Percentiles rank a stretch among this genome's conserved stretches.
Evolutionary conservation across 495 filamentous ascomycete genomes (phyloP).

Genomic region (Pyrenula aspistea): DNA sequence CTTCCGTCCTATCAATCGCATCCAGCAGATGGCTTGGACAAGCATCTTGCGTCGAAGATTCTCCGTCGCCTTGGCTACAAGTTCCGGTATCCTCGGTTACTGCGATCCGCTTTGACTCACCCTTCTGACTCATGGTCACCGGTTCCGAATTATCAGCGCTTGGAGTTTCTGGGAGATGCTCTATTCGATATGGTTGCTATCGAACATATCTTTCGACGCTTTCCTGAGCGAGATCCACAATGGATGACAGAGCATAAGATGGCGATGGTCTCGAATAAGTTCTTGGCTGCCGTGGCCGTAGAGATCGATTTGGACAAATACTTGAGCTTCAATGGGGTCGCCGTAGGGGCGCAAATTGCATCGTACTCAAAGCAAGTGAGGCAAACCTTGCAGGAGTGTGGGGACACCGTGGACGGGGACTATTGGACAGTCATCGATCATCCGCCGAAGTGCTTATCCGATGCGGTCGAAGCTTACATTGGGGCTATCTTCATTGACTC

Average conservation of each 20-base stretch:
- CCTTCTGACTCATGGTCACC: slow-evolving; percentile 69
- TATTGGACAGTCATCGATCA: slow-evolving; percentile 64
- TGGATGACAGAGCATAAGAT: slow-evolving; percentile 99
- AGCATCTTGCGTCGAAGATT: slow-evolving; percentile 55
- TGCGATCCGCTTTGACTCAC: slow-evolving; percentile 80
- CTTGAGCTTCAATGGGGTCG: slow-evolving; percentile 46
- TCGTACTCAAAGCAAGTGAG: slow-evolving; percentile 59
- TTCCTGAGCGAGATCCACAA: slow-evolving; percentile 75
- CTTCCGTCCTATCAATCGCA: slow-evolving; percentile 60
- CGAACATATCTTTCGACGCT: slow-evolving; percentile 62
- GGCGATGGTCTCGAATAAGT: slow-evolving; percentile 98
- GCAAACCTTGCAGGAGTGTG: slow-evolving; percentile 31
- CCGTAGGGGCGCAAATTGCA: slow-evolving; percentile 48
- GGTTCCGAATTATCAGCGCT: slow-evolving; percentile 79
- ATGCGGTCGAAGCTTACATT: slow-evolving; percentile 82
- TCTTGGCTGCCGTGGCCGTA: slow-evolving; percentile 72
- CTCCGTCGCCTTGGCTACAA: slow-evolving; percentile 57
- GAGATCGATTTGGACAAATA: slow-evolving; percentile 65
- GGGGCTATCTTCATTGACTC: slow-evolving; percentile 91
- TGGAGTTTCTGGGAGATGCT: slow-evolving; percentile 89
- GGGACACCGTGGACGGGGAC: slow-evolving; percentile 46
- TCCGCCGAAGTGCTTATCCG: slow-evolving; percentile 77
- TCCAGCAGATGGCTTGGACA: slow-evolving; percentile 33
- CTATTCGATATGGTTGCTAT: slow-evolving; percentile 83
- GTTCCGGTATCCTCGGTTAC: slow-evolving; percentile 68